These are phyloP conservation scores for Capsicum rhomboideum DNA, from an alignment of 257 asterid genomes.

Conservation along the genomic window DNA sequence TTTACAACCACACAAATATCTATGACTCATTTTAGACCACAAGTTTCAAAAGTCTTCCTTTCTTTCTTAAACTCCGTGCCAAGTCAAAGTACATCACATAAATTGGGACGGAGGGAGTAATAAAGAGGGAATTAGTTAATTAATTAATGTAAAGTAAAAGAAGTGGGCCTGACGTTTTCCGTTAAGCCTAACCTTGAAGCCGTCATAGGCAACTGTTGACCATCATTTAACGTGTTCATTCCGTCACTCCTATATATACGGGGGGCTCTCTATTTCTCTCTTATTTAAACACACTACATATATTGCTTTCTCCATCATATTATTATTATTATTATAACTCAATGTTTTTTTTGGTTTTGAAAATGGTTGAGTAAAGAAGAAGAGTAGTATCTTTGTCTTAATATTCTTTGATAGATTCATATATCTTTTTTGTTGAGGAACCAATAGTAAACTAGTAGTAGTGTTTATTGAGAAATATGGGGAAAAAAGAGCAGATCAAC, in stretches of 20 bases:
- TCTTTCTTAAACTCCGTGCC: no score
- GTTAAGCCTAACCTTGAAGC: slow-evolving; percentile 43
- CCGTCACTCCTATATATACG: slow-evolving; percentile 58
- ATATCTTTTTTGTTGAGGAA: neutral
- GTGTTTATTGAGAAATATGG: slow-evolving; percentile 33
- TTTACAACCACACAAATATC: no score
- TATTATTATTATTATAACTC: no score
- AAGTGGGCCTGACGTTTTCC: slow-evolving; percentile 43
- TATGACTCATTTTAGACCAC: no score
- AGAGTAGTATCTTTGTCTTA: slow-evolving; percentile 48
- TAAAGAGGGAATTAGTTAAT: no score
- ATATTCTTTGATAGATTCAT: slow-evolving; percentile 16
- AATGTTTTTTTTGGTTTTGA: slow-evolving; percentile 23
- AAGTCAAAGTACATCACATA: no score
- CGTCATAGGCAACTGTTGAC: slow-evolving; percentile 26
- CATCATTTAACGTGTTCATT: slow-evolving; percentile 16
- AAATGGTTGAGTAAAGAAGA: slow-evolving; percentile 68
- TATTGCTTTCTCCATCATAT: no score
- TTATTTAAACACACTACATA: neutral
- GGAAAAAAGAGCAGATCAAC: slow-evolving; percentile 49
- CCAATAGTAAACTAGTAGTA: neutral
- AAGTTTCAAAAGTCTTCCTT: no score
- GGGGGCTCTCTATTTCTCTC: slow-evolving; percentile 15
- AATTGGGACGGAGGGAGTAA: no score
- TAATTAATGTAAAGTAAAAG: slow-evolving; percentile 4